Percentiles rank a stretch among this genome's conserved stretches.
These are phyloP conservation scores for Phlebopus sp. DNA, from an alignment of 1,284 basidiomycete genomes.

Conservation along the genomic window DNA sequence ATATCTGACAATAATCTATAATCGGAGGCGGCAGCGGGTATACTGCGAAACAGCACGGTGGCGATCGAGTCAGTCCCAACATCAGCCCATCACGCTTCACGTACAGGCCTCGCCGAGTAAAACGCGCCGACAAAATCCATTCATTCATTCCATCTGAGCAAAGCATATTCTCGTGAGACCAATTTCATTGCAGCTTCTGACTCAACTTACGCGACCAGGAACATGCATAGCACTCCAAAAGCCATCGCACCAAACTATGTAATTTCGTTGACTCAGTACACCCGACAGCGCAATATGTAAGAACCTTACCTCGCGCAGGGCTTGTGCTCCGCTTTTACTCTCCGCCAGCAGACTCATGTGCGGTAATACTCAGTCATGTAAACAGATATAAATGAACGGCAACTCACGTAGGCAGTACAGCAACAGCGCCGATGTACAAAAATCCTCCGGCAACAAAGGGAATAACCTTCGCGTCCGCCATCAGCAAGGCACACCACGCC, in stretches of 20 bases:
- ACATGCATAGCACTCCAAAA: constrained; percentile 86
- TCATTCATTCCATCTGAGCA: constrained; percentile 81
- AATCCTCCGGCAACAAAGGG: constrained; percentile 92
- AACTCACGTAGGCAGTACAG: constrained; percentile 82
- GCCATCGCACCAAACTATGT: constrained; percentile 83
- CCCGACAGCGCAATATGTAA: constrained; percentile 7
- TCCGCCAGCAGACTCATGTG: constrained; percentile 70
- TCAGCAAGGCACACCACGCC: constrained; percentile 12
- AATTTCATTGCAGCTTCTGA: constrained; percentile 16
- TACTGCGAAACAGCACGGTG: background rate
- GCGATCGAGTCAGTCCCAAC: background rate
- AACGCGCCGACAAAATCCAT: constrained; percentile 10
- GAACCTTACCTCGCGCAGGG: constrained; percentile 74
- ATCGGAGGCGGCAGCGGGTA: background rate
- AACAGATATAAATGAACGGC: constrained; percentile 8
- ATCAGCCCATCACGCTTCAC: background rate
- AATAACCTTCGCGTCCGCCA: constrained; percentile 62
- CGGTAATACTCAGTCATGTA: constrained; percentile 10
- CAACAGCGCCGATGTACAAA: constrained; percentile 88
- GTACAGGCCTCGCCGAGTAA: constrained; percentile 1
- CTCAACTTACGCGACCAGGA: constrained; percentile 75
- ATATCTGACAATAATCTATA: constrained; percentile 5
- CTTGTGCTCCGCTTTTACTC: constrained; percentile 82
- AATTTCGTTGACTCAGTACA: constrained; percentile 19
- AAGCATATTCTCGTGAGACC: constrained; percentile 16